Evolutionary conservation across 164 flowering plant species (phyloP).

Genomic region (Houttuynia cordata): DNA sequence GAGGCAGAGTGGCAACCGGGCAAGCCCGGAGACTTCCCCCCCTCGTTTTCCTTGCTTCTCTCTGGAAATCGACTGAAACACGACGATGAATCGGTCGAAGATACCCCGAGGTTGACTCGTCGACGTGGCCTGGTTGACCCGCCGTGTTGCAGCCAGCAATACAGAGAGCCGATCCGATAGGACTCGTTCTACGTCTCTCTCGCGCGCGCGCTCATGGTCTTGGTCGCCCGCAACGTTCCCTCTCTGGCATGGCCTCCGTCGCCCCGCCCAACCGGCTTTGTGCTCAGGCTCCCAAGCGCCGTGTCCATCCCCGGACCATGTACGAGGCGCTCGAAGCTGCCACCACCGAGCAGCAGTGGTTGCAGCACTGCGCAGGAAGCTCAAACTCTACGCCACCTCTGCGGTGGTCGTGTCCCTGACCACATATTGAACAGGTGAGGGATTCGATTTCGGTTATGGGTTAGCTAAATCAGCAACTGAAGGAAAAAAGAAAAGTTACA

Average conservation of each 20-base stretch:
- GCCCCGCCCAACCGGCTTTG: background rate
- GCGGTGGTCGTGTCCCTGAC: conserved; percentile 60
- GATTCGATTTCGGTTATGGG: background rate
- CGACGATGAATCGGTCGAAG: no score
- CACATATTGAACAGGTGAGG: conserved; percentile 43
- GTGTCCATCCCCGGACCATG: background rate
- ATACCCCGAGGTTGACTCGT: no score
- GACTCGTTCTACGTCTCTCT: background rate
- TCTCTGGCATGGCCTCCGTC: background rate
- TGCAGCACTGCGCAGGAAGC: background rate
- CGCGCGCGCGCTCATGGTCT: background rate
- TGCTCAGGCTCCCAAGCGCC: background rate
- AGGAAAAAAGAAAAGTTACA: background rate
- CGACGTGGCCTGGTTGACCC: no score
- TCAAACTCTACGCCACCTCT: conserved; percentile 44
- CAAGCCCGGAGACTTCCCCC: no score
- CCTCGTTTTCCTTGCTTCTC: no score
- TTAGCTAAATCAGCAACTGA: background rate
- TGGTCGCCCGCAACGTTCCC: background rate
- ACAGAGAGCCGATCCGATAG: background rate
- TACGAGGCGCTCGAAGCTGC: background rate
- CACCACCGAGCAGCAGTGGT: background rate
- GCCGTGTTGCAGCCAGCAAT: no score
- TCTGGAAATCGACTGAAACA: no score
- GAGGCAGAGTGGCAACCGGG: no score